Evolutionary conservation across 2,329 filamentous ascomycete genomes (phyloP), one percentile per base, ranked within the genome.

Genomic region (Spiromastix sp.): DNA sequence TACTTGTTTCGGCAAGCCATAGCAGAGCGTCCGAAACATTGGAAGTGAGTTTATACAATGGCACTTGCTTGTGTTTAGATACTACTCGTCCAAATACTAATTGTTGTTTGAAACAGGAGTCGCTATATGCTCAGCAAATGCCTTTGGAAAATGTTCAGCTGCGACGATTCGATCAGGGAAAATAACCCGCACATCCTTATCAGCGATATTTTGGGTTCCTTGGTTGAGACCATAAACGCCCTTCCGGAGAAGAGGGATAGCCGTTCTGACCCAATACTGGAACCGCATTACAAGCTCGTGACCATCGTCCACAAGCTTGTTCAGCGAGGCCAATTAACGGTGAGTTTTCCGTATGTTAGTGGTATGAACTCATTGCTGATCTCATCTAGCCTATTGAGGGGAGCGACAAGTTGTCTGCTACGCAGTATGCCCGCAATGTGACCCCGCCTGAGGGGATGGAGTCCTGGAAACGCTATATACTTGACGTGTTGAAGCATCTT

Each of bases 261-360:
- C 11, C 67, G 72, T 13, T 57, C 62, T 24, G 85, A 94, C 41
- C 85, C 84, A 0, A 79, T 93, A 16, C 70, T 95, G 11, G 87
- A 94, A 54, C 87, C 87, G 3, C 86, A 94, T 54, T 94, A 93
- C 67, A 94, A 93, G 61, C 79, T 94, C 13, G 72, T 91, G 22
- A 81, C 83, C 2, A 66, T 91, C 15, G 63, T 86, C 5, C 78
- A 93, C 61, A 94, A 95, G 56, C 70, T 94, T 16, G 81, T 93
- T 11, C 66, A 66, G 19, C 54, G 57, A 17, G 58, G 59, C 33
- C 54, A 60, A 8, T 55, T 77, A 32, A 49, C 58, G 36, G 63
- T 66, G 47, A 42, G 54, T 43, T 31, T 27, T 33, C 47, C 36
- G 30, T 59, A 2, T 59, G 61, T n/a, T 16, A 29, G 19, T 6